Percentiles rank a stretch among this genome's conserved stretches.
Evolutionary conservation across 2,329 filamentous ascomycete species (phyloP).

Genomic region (Cytospora schulzeri): DNA sequence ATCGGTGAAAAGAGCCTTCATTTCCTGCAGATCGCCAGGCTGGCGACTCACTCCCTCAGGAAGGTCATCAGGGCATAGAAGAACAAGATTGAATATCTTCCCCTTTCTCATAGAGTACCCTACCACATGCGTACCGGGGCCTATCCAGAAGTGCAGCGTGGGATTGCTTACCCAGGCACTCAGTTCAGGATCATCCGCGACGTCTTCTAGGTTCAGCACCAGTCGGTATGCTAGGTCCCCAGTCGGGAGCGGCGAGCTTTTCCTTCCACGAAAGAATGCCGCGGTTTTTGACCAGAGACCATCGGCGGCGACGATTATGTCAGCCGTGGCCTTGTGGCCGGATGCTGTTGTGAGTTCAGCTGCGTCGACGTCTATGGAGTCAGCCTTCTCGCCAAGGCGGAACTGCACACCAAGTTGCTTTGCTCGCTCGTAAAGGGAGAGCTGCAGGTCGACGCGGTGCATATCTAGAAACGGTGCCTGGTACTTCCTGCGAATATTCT

Average conservation of each 20-base stretch:
- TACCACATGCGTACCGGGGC: conserved; percentile 62
- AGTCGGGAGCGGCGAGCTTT: conserved; percentile 56
- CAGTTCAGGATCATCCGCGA: conserved; percentile 52
- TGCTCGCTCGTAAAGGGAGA: conserved; percentile 53
- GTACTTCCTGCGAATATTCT: conserved; percentile 33
- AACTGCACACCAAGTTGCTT: conserved; percentile 55
- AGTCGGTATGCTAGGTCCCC: conserved; percentile 69
- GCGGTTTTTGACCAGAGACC: conserved; percentile 64
- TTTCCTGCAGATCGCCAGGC: conserved; percentile 59
- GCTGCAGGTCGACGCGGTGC: conserved; percentile 65
- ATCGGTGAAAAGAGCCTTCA: conserved; percentile 58
- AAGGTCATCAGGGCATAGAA: conserved; percentile 63
- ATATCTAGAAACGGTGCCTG: conserved; percentile 39
- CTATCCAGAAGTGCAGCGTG: conserved; percentile 63
- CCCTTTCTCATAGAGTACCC: conserved; percentile 63
- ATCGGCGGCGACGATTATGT: conserved; percentile 65
- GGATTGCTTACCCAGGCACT: conserved; percentile 55
- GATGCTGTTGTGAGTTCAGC: conserved; percentile 43
- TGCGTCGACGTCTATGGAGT: conserved; percentile 49
- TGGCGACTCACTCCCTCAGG: conserved; percentile 49
- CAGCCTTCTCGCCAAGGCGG: conserved; percentile 50
- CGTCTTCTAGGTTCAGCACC: conserved; percentile 54
- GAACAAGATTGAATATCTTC: conserved; percentile 65
- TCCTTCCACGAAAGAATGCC: conserved; percentile 47
- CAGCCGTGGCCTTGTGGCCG: conserved; percentile 45